Percentiles rank a stretch among this genome's conserved stretches.
phyloP scores from a whole-genome alignment of 2,329 filamentous ascomycete genomes.

The Arthrocladium fulminans region DNA sequence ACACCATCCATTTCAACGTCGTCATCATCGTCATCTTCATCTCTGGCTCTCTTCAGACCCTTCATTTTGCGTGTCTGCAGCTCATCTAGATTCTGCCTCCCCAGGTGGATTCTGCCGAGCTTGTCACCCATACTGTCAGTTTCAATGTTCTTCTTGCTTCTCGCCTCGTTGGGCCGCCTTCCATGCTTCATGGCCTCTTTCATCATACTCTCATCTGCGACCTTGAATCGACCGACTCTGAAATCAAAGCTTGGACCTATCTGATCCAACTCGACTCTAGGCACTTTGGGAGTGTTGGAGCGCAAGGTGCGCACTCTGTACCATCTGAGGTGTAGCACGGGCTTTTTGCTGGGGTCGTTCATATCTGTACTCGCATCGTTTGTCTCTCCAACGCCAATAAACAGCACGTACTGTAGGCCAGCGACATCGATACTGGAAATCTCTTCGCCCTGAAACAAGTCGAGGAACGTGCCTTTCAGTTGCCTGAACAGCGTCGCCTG shows the following conservation, averaged over 20 bases:
- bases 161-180: slow-evolving; percentile 50
- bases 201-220: slow-evolving; percentile 67
- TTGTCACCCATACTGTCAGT: slow-evolving; percentile 93
- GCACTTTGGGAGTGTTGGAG: slow-evolving; percentile 68
- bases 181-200: slow-evolving; percentile 88
- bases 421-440: slow-evolving; percentile 83
- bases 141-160: slow-evolving; percentile 90
- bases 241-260: slow-evolving; percentile 94
- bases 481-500: slow-evolving; percentile 63
- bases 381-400: slow-evolving; percentile 63
- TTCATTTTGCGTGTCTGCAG: slow-evolving; percentile 99
- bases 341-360: slow-evolving; percentile 29
- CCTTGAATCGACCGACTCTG: slow-evolving; percentile 67
- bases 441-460: slow-evolving; percentile 82
- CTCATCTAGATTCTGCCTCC: slow-evolving; percentile 75
- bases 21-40: slow-evolving; percentile 42
- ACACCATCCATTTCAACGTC: slow-evolving; percentile 14
- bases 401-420: slow-evolving; percentile 83
- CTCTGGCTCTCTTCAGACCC: slow-evolving; percentile 77
- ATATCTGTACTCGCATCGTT: slow-evolving; percentile 14
- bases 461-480: slow-evolving; percentile 76
- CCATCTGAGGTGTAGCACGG: slow-evolving; percentile 57
- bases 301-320: slow-evolving; percentile 82
- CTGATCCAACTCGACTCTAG: slow-evolving; percentile 86
- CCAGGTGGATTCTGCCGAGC: slow-evolving; percentile 83